Evolutionary conservation across 2,329 filamentous ascomycete genomes (phyloP).

Genomic region (Cytospora piceicola): DNA sequence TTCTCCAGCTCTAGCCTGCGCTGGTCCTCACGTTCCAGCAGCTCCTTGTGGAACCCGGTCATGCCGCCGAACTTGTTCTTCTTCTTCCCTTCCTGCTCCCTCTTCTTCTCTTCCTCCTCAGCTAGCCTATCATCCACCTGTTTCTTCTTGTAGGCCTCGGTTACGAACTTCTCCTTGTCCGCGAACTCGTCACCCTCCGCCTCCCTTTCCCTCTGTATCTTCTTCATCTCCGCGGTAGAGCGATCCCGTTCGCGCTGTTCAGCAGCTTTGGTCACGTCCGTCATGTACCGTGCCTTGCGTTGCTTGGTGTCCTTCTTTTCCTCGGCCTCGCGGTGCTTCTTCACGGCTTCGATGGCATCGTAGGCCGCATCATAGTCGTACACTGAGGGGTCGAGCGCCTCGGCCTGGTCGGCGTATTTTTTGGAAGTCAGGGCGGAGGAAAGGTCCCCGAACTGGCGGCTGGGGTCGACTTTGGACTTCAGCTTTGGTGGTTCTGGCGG

Average conservation of each 20-base stretch:
- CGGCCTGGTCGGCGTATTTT: constrained; percentile 66
- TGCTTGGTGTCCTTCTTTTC: constrained; percentile 58
- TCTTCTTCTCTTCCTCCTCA: constrained; percentile 71
- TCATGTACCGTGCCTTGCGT: constrained; percentile 78
- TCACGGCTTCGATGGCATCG: constrained; percentile 72
- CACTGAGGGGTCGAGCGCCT: constrained; percentile 71
- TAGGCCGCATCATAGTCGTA: constrained; percentile 88
- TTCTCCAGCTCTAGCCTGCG: constrained; percentile 71
- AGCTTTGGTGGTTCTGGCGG: constrained; percentile 48
- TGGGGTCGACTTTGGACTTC: constrained; percentile 48
- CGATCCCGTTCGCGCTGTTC: constrained; percentile 78
- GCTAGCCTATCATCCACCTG: constrained; percentile 73
- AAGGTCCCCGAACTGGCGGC: constrained; percentile 64
- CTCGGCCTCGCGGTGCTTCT: constrained; percentile 54
- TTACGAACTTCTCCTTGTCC: constrained; percentile 86
- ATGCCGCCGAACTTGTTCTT: constrained; percentile 72
- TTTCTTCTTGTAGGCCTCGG: constrained; percentile 79
- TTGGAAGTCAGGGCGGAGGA: constrained; percentile 67
- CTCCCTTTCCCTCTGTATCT: constrained; percentile 76
- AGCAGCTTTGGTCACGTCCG: constrained; percentile 71
- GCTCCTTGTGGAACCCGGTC: constrained; percentile 76
- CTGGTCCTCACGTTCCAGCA: constrained; percentile 72
- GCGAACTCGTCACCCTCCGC: constrained; percentile 80
- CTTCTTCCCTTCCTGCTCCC: constrained; percentile 66
- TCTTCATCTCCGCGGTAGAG: constrained; percentile 78